phyloP scores from a whole-genome alignment of 1,284 basidiomycete genomes.

The Tilletia caries region DNA sequence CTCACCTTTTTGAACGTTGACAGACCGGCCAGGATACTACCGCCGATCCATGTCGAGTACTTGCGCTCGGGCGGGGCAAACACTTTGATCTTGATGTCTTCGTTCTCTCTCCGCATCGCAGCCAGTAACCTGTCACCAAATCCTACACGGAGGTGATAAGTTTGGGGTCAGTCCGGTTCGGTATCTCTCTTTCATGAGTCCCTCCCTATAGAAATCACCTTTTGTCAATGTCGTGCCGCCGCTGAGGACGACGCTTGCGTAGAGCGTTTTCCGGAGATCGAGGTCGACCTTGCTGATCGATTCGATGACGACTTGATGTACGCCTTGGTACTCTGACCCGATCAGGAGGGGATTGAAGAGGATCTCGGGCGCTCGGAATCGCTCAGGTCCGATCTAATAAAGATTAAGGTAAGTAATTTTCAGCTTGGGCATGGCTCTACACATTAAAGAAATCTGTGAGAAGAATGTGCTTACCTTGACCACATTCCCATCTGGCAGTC shows the following conservation, averaged over 20 bases:
- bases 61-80: constrained; percentile 99
- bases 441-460: not conserved
- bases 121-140: constrained; percentile 93
- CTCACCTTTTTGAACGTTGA: constrained; percentile 94
- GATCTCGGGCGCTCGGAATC: constrained; percentile 95
- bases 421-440: not conserved
- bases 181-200: not conserved
- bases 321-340: constrained; percentile 91
- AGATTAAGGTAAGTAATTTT: constrained; percentile 7
- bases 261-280: constrained; percentile 89
- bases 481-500: constrained; percentile 89
- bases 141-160: constrained; percentile 12
- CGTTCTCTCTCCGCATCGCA: constrained; percentile 94
- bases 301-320: constrained; percentile 73
- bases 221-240: constrained; percentile 77
- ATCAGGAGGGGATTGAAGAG: constrained; percentile 96
- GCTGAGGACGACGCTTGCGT: constrained; percentile 92
- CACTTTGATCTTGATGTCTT: constrained; percentile 98
- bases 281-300: constrained; percentile 61
- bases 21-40: constrained; percentile 73
- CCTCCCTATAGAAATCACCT: constrained; percentile 20
- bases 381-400: constrained; percentile 79
- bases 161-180: not conserved
- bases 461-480: constrained; percentile 66
- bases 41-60: constrained; percentile 99